These are phyloP conservation scores for Echites panduratus DNA, from an alignment of 257 asterid species.

Conservation along the genomic window DNA sequence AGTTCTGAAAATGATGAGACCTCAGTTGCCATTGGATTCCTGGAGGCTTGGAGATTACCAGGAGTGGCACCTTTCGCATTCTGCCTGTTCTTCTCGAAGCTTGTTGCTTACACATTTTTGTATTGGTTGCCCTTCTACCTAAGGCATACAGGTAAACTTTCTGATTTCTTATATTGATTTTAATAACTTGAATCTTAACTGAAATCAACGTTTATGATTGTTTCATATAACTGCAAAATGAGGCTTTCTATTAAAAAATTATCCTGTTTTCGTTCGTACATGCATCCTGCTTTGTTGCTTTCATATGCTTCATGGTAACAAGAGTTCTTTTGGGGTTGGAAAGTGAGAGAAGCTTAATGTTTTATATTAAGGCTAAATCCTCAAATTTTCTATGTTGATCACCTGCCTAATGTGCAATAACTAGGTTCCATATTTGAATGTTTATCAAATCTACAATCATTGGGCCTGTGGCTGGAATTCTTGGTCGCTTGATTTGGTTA, in stretches of 20 bases:
- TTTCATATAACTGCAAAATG: neutral
- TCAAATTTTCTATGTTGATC: neutral
- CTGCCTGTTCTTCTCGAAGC: slow-evolving; percentile 92
- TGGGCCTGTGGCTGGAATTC: neutral
- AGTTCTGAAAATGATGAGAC: slow-evolving; percentile 34
- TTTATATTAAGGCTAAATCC: neutral
- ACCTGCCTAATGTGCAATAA: neutral
- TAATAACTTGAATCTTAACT: neutral
- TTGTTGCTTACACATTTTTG: slow-evolving; percentile 88
- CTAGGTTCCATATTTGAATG: neutral
- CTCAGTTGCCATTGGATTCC: slow-evolving; percentile 64
- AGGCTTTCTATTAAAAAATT: neutral
- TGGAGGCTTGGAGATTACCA: slow-evolving; percentile 90
- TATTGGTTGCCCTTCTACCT: slow-evolving; percentile 97
- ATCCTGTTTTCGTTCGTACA: neutral
- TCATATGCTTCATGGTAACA: neutral
- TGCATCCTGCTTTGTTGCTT: neutral
- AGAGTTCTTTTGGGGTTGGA: neutral
- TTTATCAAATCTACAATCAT: neutral
- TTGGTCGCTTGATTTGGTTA: neutral
- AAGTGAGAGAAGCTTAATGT: neutral
- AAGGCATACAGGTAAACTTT: slow-evolving; percentile 66
- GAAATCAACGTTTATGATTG: neutral
- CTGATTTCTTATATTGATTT: slow-evolving; percentile 1
- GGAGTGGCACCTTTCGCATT: slow-evolving; percentile 76